These are phyloP conservation scores for Rhizopogon sp. DNA, from an alignment of 768 basidiomycete genomes.

Conservation along the genomic window DNA sequence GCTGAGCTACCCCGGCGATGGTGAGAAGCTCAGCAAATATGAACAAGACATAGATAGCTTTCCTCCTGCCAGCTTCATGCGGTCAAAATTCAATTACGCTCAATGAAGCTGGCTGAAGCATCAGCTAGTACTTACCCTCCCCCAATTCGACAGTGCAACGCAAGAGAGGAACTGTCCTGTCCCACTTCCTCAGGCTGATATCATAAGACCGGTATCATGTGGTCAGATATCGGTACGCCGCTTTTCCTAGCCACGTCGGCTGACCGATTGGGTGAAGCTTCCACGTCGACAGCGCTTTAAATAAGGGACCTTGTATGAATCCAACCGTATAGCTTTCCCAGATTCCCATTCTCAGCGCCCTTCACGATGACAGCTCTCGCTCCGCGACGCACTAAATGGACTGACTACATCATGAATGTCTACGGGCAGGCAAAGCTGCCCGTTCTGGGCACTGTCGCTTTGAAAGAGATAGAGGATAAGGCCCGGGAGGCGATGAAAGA, in stretches of 20 bases:
- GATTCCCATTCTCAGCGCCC: neutral
- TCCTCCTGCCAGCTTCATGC: no score
- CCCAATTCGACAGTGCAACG: neutral
- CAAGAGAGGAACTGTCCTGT: constrained; percentile 16
- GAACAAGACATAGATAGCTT: no score
- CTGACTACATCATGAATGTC: constrained; percentile 16
- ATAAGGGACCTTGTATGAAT: neutral
- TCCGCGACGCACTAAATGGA: constrained; percentile 21
- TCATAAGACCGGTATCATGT: no score
- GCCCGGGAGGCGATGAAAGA: constrained; percentile 61
- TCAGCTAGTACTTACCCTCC: neutral
- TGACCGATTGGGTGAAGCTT: neutral
- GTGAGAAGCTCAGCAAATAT: no score
- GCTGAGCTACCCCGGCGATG: constrained; percentile 28
- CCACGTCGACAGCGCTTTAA: neutral
- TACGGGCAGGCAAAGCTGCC: constrained; percentile 15
- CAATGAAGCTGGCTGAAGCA: neutral
- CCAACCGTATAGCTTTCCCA: neutral
- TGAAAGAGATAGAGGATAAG: constrained; percentile 60
- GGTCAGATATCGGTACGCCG: no score
- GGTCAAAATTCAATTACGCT: no score
- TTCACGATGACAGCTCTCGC: constrained; percentile 13
- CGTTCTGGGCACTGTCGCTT: constrained; percentile 51
- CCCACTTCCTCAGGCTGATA: no score
- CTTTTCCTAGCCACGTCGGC: neutral